Percentiles rank a stretch among this genome's conserved stretches.
These are phyloP conservation scores for Raphanus raphanistrum DNA, from an alignment of 345 rosid species.

Conservation along the genomic window DNA sequence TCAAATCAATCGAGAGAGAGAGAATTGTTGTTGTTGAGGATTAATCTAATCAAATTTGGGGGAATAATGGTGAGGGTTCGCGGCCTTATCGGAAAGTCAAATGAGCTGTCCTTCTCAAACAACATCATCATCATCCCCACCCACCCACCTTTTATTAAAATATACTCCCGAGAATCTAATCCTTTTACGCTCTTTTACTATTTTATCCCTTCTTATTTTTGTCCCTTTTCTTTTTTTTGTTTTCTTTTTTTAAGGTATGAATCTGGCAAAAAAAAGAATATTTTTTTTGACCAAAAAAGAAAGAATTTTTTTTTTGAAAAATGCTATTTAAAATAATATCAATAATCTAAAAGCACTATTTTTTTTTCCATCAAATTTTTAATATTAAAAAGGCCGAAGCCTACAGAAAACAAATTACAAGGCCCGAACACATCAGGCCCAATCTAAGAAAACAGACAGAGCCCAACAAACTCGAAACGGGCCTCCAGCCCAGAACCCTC, in stretches of 20 bases:
- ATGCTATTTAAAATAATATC: no score
- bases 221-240: no score
- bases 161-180: neutral
- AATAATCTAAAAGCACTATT: no score
- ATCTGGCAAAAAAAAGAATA: neutral
- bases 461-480: no score
- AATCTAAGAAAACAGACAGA: no score
- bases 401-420: no score
- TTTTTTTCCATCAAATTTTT: no score
- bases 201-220: neutral
- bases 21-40: neutral
- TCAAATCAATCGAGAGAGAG: neutral
- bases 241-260: neutral
- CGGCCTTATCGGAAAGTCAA: conserved; percentile 27
- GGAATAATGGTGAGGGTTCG: neutral
- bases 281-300: no score
- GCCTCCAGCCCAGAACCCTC: no score
- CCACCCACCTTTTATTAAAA: neutral
- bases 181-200: neutral
- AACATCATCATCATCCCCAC: conserved; percentile 1
- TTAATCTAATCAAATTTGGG: neutral
- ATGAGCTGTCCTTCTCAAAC: conserved; percentile 13
- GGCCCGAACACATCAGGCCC: no score
- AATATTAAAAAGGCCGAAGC: no score
- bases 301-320: no score